Base-by-base conservation (phyloP, 1,139 yeast species). In the Debaryomyces nepalensis region DNA sequence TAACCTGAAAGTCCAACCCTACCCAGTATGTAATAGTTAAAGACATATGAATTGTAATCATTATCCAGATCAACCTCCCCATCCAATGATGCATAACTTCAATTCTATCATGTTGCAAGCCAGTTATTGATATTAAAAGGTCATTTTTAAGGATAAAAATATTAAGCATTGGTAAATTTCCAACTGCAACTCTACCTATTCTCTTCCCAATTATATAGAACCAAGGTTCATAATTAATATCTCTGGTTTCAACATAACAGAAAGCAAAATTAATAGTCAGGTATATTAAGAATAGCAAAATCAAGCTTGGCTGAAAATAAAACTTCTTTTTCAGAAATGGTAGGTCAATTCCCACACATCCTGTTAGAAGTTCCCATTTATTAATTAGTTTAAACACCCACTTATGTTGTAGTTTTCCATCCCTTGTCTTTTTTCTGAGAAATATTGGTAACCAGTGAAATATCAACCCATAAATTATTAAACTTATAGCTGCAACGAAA, bases 51-150 rank as follows among this genome's bases (percentile, higher is more conserved):
- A 66, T 50, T 2, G 68, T 61, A n/a, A 68, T 57, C 60, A 70
- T 57, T 3, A 54, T 37, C 61, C 74, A 74, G 58, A 72, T 61
- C 14, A 60, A 52, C 32, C 78, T 57, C 12, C 76, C 69, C 26
- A 75, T 53, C 80, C 80, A 75, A 35, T 66, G 63, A 49, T 76
- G 81, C 22, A 75, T 52, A 26, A 69, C 58, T 3, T 59, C 54
- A 4, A 73, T 45, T 39, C 73, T 59, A 43, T 75, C 79, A 41
- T 63, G 70, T 14, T 72, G 62, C 29, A 76, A 58, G 0, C 81
- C 81, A 1, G 76, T 58, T 4, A 74, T 41, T 2, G 70, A 56
- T 2, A 74, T 59, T 1, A 76, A 46, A 10, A 73, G 47, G 47
- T 75, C 77, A 46, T 72, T 67, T 46, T 74, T 75, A 18, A 66